Conservation (phyloP, 306 rosid genomes). For the Quercus glauca region DNA sequence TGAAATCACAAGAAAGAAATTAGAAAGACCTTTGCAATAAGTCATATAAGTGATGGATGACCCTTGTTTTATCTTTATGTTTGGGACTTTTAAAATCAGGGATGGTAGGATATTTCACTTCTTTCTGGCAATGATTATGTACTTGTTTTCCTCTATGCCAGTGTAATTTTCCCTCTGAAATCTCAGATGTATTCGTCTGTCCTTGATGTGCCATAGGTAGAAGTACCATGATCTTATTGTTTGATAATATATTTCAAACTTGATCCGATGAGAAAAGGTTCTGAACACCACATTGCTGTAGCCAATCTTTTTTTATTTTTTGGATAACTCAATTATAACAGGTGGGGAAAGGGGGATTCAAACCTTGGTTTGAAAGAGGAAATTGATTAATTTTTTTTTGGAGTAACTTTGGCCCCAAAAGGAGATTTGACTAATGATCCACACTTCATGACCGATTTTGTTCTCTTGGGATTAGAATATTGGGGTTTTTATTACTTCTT, state of each 20-base stretch:
- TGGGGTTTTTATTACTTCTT: no score
- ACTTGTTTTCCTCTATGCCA: constrained; percentile 20
- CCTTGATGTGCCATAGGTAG: constrained; percentile 4
- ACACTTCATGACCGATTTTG: no score
- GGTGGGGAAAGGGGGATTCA: no score
- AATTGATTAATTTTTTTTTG: no score
- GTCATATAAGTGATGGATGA: constrained; percentile 10
- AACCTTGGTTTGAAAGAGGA: no score
- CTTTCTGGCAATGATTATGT: constrained; percentile 19
- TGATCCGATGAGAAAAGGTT: no score
- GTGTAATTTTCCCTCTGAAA: constrained; percentile 23
- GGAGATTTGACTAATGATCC: no score
- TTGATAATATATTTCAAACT: not conserved
- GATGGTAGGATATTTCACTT: constrained; percentile 9
- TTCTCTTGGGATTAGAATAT: no score
- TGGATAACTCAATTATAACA: no score
- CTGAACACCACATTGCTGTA: no score
- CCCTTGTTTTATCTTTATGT: constrained; percentile 5
- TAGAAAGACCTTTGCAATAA: constrained; percentile 27
- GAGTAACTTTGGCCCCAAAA: no score
- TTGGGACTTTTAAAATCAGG: constrained; percentile 15
- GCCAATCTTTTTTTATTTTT: no score
- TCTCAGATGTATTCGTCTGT: constrained; percentile 4
- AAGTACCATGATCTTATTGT: not conserved
- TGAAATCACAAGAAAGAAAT: not conserved